phyloP scores from a whole-genome alignment of 78 protist genomes.

The Dictyostelium intermedium region DNA sequence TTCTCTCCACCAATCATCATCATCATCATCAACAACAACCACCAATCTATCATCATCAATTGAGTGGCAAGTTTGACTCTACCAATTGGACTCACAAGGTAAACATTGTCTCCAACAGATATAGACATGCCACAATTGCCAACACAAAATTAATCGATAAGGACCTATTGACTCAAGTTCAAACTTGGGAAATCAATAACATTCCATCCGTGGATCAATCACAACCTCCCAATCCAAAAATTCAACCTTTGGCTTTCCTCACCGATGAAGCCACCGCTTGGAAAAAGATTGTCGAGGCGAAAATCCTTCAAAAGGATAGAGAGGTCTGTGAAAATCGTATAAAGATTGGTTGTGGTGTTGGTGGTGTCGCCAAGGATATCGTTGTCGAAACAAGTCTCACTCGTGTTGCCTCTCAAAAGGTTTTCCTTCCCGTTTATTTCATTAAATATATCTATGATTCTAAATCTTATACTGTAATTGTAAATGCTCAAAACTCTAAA shows the following conservation, averaged over 20 bases:
- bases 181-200: slow-evolving; percentile 58
- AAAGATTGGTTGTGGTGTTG: slow-evolving; percentile 4
- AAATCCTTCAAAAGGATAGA: slow-evolving; percentile 17
- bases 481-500: slow-evolving; percentile 71
- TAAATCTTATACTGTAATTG: slow-evolving; percentile 46
- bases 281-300: slow-evolving; percentile 28
- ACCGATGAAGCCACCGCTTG: slow-evolving; percentile 57
- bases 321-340: slow-evolving; percentile 57
- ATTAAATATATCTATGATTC: slow-evolving; percentile 49
- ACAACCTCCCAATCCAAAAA: slow-evolving; percentile 56
- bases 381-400: slow-evolving; percentile 35
- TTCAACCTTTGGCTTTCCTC: slow-evolving; percentile 37
- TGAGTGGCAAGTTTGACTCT: slow-evolving; percentile 22
- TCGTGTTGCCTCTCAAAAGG: slow-evolving; percentile 67
- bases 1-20: neutral
- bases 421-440: slow-evolving; percentile 56
- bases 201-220: slow-evolving; percentile 34
- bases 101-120: slow-evolving; percentile 32
- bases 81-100: slow-evolving; percentile 23
- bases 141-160: slow-evolving; percentile 48
- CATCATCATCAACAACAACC: slow-evolving; percentile 5
- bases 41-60: neutral
- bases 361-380: slow-evolving; percentile 22
- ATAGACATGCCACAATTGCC: slow-evolving; percentile 42
- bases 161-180: slow-evolving; percentile 56